Base-by-base conservation (phyloP, 78 protist genomes). In the Bodo saltans region DNA sequence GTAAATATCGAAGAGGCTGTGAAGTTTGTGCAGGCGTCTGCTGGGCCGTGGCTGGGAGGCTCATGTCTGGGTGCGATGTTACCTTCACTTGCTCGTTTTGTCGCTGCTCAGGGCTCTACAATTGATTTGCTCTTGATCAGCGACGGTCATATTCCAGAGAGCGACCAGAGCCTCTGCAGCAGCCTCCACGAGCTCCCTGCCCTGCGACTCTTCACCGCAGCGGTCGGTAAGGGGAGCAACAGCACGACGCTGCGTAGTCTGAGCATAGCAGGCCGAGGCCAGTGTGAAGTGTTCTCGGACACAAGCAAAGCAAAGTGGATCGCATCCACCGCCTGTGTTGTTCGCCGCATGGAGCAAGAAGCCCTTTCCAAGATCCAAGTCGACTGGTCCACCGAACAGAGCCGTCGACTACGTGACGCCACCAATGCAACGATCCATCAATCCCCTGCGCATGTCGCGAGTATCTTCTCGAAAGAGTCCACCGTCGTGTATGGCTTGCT, bases 401-500 rank as follows among this genome's bases (percentile, higher is more conserved):
- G 29, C 41, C 17, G 12, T 27, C 52, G 52, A 3, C 41, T 33
- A 17, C 37, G 41, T 25, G 38, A 25, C n/a, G 4, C 1, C 38
- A 29, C n/a, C 41, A 37, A 71, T 41, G n/a, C 27, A 28, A 27
- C 41, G 33, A 2, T 71, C 52, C 12, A 1, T 35, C 75, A 71
- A 27, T 4, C 38, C 37, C 75, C 75, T 28, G 52, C 37, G 38
- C 37, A 1, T 27, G n/a, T 71, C 11, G 34, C 75, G 28, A 3
- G 41, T 27, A 3, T 71, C 37, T 71, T 29, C 75, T 26, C 27
- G n/a, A 41, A 12, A 28, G 75, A 71, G 75, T 38, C 42, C 40
- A 37, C 52, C 35, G 81, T 76, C 69, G 35, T 76, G 32, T 76
- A 76, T 67, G 40, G 42, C 27, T 4, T 76, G 29, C 34, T 12